These are phyloP conservation scores for Candida sakaeoensis DNA, from an alignment of 805 yeast species.

Conservation along the genomic window DNA sequence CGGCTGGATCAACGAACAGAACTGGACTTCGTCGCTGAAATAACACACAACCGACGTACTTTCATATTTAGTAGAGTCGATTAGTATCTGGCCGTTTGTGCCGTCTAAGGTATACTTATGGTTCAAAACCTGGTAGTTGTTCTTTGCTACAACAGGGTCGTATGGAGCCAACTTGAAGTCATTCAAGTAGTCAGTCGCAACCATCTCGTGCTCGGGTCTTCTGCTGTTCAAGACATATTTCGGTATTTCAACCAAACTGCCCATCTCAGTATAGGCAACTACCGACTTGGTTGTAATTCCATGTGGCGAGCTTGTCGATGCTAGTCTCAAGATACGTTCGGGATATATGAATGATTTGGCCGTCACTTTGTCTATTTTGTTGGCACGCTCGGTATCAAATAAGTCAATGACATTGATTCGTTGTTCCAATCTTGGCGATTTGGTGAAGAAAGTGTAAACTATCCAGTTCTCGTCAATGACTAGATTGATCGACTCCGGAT, in stretches of 20 bases:
- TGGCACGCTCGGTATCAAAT: constrained; percentile 44
- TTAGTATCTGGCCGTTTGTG: constrained; percentile 19
- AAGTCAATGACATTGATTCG: constrained; percentile 72
- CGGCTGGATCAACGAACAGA: constrained; percentile 75
- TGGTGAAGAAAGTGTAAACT: constrained; percentile 59
- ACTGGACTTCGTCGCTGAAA: constrained; percentile 58
- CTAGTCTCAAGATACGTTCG: constrained; percentile 48
- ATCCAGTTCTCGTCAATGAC: constrained; percentile 83
- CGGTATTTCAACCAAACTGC: constrained; percentile 69
- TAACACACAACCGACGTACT: constrained; percentile 73
- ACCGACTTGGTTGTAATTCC: constrained; percentile 50
- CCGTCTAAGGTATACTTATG: constrained; percentile 32
- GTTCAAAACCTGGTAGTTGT: constrained; percentile 28
- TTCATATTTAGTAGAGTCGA: constrained; percentile 63
- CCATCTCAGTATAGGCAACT: constrained; percentile 52
- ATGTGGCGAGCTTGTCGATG: constrained; percentile 35
- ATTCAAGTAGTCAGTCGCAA: constrained; percentile 45
- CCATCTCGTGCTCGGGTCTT: constrained; percentile 55
- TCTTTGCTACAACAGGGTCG: constrained; percentile 55
- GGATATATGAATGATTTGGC: constrained; percentile 63
- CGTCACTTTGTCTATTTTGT: constrained; percentile 43
- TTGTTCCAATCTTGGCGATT: constrained; percentile 44
- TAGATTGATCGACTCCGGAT: constrained; percentile 42
- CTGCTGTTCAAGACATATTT: constrained; percentile 65
- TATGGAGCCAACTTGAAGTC: constrained; percentile 64